A percentile compares a stretch with the other conserved stretches of the same genome.
These are phyloP conservation scores for Aeminium ludgeri DNA, from an alignment of 495 filamentous ascomycete species.

Conservation along the genomic window DNA sequence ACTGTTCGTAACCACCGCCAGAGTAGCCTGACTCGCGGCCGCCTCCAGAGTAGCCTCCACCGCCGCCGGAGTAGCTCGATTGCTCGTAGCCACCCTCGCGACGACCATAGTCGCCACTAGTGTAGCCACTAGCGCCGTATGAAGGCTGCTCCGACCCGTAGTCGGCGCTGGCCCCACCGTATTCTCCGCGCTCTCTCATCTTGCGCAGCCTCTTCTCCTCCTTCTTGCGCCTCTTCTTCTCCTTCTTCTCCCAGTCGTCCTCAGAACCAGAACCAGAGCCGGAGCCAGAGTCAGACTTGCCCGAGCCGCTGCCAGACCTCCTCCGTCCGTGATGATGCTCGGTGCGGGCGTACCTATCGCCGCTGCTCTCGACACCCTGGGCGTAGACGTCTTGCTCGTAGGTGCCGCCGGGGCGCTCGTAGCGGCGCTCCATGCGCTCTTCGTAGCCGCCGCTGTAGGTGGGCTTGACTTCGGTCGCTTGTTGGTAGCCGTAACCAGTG, in stretches of 20 bases:
- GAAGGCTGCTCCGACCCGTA: conserved; percentile 5
- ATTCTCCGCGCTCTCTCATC: conserved; percentile 10
- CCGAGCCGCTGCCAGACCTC: conserved; percentile 11
- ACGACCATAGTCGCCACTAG: conserved; percentile 28
- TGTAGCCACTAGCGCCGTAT: conserved; percentile 25
- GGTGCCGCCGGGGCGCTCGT: conserved; percentile 16
- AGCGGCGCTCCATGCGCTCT: conserved; percentile 15
- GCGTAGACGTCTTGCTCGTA: conserved; percentile 15
- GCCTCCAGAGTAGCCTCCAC: no score
- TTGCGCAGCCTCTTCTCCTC: conserved; percentile 13
- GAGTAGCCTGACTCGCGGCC: no score
- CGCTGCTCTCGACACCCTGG: conserved; percentile 15
- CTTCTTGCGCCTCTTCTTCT: conserved; percentile 14
- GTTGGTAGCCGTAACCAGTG: conserved; percentile 19
- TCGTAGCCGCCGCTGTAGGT: conserved; percentile 19
- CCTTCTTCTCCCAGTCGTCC: conserved; percentile 14
- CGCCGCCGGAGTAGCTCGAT: neutral
- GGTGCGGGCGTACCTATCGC: conserved; percentile 18
- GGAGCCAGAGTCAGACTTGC: conserved; percentile 6
- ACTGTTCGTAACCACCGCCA: neutral
- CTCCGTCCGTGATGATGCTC: conserved; percentile 10
- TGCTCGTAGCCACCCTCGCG: conserved; percentile 17
- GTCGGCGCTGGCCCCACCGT: conserved; percentile 10
- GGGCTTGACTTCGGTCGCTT: conserved; percentile 11
- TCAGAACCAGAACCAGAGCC: conserved; percentile 14